These are phyloP conservation scores for Aristolochia contorta DNA, from an alignment of 164 flowering plant genomes.

Conservation along the genomic window DNA sequence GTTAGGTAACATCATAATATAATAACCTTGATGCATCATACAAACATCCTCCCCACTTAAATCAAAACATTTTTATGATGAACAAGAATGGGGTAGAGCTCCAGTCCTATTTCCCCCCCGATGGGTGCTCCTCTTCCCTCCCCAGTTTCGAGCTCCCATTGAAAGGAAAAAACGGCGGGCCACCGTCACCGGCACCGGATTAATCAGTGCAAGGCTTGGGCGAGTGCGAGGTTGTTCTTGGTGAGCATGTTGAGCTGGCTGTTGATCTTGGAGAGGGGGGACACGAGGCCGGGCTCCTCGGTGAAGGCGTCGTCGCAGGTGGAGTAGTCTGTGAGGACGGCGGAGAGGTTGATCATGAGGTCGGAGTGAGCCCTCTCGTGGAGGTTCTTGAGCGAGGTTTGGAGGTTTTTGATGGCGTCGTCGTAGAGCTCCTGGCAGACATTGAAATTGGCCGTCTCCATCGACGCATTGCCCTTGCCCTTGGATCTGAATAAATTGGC, in stretches of 20 bases:
- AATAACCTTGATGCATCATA: too few species aligned
- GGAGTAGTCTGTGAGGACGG: slow-evolving; percentile 10
- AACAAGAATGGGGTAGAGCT: too few species aligned
- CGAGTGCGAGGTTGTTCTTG: slow-evolving; percentile 5
- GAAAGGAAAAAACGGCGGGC: too few species aligned
- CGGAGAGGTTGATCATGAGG: slow-evolving; percentile 20
- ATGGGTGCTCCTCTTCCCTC: too few species aligned
- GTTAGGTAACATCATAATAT: too few species aligned
- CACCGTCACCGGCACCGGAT: too few species aligned
- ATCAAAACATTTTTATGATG: too few species aligned
- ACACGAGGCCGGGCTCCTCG: neutral
- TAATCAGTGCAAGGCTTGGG: neutral
- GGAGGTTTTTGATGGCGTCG: slow-evolving; percentile 5
- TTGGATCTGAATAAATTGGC: neutral
- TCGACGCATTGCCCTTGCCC: neutral
- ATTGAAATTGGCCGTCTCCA: neutral
- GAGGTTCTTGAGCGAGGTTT: neutral
- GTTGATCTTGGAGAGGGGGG: slow-evolving; percentile 3
- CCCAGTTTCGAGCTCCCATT: too few species aligned
- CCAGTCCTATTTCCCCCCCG: too few species aligned
- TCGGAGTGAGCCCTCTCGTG: neutral
- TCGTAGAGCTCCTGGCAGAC: slow-evolving; percentile 6
- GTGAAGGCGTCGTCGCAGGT: slow-evolving; percentile 4
- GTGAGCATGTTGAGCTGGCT: slow-evolving; percentile 2
- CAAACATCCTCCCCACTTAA: too few species aligned